Base-by-base conservation (phyloP, 805 yeast species). In the Dipodascus geniculatus region DNA sequence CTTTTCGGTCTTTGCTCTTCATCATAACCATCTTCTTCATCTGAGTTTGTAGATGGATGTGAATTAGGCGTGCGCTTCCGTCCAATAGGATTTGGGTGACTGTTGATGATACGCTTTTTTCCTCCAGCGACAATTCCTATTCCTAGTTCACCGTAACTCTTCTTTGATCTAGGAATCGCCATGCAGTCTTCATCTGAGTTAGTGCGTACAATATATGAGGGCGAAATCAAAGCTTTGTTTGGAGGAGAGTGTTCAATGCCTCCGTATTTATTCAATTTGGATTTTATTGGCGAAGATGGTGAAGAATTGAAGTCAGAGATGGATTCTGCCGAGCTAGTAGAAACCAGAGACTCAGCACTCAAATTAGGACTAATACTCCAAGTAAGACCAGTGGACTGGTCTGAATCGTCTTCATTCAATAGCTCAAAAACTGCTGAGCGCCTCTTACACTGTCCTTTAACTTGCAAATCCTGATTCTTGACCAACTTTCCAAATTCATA, bases 111-210 rank as follows among this genome's bases (percentile, higher is more conserved):
- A 11, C 44, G 11, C 19, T 38, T 38, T 16, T 17, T 14, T 14
- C 20, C 44, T n/a, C 44, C 44, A 9, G 20, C 20, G 11, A n/a
- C 20, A 6, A 38, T 14, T 38, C 44, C 44, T 38, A 38, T 14
- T 38, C 44, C 44, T n/a, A 38, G 20, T 17, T 14, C 44, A 6
- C 44, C 44, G 19, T 38, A 38, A 17, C 44, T 38, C 19, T 38
- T 38, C 20, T 38, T 38, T 14, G 17, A 6, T 17, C 44, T 14
- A 9, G 44, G 20, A n/a, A 38, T 38, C 14, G 20, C 44, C 17
- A 17, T n/a, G 20, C 44, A 38, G 44, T 38, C 44, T 38, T 38
- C 44, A 38, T 38, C 44, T 9, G 44, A 38, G 44, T 38, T 38
- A 6, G 44, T 38, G 8, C 44, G 17, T 11, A 38, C 44, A n/a